Conservation (phyloP, 2,329 filamentous ascomycete genomes). For the Neonectria neomacrospora region DNA sequence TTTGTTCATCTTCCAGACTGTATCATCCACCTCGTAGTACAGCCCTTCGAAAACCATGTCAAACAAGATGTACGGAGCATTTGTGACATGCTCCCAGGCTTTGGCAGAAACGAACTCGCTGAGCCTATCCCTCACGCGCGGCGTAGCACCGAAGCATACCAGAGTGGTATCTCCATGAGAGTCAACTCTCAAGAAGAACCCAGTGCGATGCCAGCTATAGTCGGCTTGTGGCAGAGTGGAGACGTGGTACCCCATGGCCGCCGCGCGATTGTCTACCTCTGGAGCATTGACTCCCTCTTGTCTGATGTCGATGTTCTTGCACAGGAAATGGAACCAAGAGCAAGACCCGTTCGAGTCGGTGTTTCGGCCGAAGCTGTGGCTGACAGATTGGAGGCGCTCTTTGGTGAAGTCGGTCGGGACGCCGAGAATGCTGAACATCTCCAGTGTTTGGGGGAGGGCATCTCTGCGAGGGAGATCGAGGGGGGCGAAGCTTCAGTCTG, state of each 20-base stretch:
- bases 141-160: slow-evolving; percentile 43
- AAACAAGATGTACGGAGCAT: slow-evolving; percentile 45
- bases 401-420: slow-evolving; percentile 47
- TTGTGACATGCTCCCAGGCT: slow-evolving; percentile 39
- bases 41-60: slow-evolving; percentile 45
- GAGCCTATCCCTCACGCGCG: slow-evolving; percentile 37
- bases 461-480: slow-evolving; percentile 42
- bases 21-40: slow-evolving; percentile 44
- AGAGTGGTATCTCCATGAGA: slow-evolving; percentile 34
- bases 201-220: slow-evolving; percentile 43
- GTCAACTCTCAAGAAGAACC: slow-evolving; percentile 43
- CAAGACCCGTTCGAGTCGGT: slow-evolving; percentile 41
- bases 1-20: slow-evolving; percentile 46
- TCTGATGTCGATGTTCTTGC: slow-evolving; percentile 47
- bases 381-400: slow-evolving; percentile 47
- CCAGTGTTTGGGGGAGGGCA: slow-evolving; percentile 37
- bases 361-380: slow-evolving; percentile 49
- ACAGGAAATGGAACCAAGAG: slow-evolving; percentile 52
- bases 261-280: slow-evolving; percentile 42
- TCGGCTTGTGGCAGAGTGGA: slow-evolving; percentile 44
- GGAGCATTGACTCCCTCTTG: slow-evolving; percentile 31
- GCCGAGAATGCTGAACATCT: slow-evolving; percentile 45
- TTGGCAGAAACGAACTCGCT: slow-evolving; percentile 38
- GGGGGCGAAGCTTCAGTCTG: slow-evolving; percentile 43
- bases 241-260: slow-evolving; percentile 38